Conservation (phyloP, 192 early-diverging fungal species). For the Chytriomyces hyalinus region DNA sequence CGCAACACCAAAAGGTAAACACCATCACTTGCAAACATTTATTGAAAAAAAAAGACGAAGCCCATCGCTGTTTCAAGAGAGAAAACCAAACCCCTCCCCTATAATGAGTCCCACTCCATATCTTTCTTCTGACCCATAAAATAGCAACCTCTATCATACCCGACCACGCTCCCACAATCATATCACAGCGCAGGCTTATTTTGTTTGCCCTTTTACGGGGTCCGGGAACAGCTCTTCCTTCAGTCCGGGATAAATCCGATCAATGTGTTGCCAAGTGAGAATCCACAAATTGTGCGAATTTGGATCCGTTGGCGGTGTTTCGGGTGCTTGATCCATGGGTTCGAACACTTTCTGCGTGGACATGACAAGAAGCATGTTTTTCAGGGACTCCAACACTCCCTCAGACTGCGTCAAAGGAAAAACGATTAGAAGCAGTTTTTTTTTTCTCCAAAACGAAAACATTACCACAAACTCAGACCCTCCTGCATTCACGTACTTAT, state of each 20-base stretch:
- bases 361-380: conserved; percentile 85
- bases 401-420: conserved; percentile 55
- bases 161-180: too few species aligned
- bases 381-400: conserved; percentile 75
- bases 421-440: neutral
- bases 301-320: conserved; percentile 12
- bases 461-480: conserved; percentile 57
- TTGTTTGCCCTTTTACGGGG: too few species aligned
- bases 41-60: too few species aligned
- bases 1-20: too few species aligned
- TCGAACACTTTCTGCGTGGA: conserved; percentile 71
- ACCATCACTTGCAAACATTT: too few species aligned
- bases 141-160: too few species aligned
- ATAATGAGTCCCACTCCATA: too few species aligned
- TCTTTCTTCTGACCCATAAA: too few species aligned
- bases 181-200: too few species aligned
- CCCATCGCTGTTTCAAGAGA: too few species aligned
- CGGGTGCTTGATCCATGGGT: conserved; percentile 15
- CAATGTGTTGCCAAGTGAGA: conserved; percentile 71
- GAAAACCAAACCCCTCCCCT: too few species aligned
- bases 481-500: conserved; percentile 65
- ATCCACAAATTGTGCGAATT: conserved; percentile 65
- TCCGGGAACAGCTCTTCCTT: conserved; percentile 64
- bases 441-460: neutral
- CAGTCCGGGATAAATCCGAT: conserved; percentile 69